These are phyloP conservation scores for Rhinocladiella similis DNA, from an alignment of 2,329 filamentous ascomycete species.

Conservation along the genomic window DNA sequence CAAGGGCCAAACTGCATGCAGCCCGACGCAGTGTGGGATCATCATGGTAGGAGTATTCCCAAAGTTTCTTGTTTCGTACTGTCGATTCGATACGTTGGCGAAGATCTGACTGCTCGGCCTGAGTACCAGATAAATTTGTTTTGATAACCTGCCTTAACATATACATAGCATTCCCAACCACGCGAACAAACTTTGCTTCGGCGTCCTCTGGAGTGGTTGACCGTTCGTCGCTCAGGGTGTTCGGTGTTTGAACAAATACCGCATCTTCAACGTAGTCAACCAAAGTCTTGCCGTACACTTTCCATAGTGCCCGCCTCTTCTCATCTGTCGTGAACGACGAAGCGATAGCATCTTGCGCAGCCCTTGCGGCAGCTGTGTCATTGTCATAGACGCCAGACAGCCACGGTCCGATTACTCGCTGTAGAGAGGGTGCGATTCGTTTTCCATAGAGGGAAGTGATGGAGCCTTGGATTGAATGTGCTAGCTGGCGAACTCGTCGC, in stretches of 20 bases:
- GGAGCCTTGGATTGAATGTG: constrained; percentile 71
- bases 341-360: constrained; percentile 74
- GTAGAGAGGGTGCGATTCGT: constrained; percentile 77
- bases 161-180: constrained; percentile 62
- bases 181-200: constrained; percentile 79
- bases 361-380: constrained; percentile 72
- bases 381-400: constrained; percentile 84
- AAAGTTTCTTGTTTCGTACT: constrained; percentile 62
- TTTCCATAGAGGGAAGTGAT: constrained; percentile 66
- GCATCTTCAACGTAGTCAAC: constrained; percentile 80
- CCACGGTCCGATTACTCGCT: constrained; percentile 83
- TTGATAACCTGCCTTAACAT: constrained; percentile 56
- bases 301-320: constrained; percentile 76
- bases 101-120: constrained; percentile 33
- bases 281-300: constrained; percentile 76
- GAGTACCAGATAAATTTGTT: constrained; percentile 9
- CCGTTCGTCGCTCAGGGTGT: constrained; percentile 85
- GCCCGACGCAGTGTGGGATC: constrained; percentile 61
- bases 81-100: constrained; percentile 40
- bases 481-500: constrained; percentile 81
- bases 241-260: constrained; percentile 71
- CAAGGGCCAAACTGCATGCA: constrained; percentile 57
- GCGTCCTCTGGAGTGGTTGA: constrained; percentile 82
- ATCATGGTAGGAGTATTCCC: constrained; percentile 58
- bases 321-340: constrained; percentile 77